phyloP scores from a whole-genome alignment of 208 protist species.

The Zelonia costaricensis region DNA sequence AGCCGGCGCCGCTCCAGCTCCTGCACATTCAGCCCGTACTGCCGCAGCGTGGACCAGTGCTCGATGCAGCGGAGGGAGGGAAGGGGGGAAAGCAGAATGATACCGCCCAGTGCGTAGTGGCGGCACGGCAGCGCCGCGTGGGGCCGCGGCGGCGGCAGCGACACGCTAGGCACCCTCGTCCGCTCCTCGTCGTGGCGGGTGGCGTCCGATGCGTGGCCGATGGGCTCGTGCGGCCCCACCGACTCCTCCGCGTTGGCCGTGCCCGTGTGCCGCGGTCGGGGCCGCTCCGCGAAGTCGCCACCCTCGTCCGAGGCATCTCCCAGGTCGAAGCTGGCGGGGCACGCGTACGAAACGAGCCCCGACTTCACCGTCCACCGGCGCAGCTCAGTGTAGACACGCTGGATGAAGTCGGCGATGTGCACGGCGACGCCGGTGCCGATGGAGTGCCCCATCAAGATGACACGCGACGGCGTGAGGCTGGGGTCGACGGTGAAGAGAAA shows the following conservation, averaged over 20 bases:
- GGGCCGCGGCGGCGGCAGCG: not conserved
- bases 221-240: too few relatives aligned
- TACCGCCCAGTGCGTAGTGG: constrained; percentile 42
- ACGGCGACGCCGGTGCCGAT: constrained; percentile 45
- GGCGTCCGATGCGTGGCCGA: too few relatives aligned
- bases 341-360: constrained; percentile 16
- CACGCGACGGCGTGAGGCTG: constrained; percentile 36
- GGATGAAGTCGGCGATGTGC: constrained; percentile 37
- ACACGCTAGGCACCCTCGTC: too few relatives aligned
- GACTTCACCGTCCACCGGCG: constrained; percentile 9
- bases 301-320: not conserved
- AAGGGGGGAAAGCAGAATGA: constrained; percentile 43
- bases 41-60: constrained; percentile 20
- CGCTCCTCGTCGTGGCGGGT: too few relatives aligned
- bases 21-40: constrained; percentile 23
- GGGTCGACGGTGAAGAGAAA: constrained; percentile 40
- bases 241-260: too few relatives aligned
- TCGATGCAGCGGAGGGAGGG: constrained; percentile 40
- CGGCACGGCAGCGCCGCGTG: constrained; percentile 14
- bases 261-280: not conserved
- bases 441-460: constrained; percentile 53
- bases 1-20: constrained; percentile 35
- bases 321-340: not conserved
- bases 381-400: constrained; percentile 26
- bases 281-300: not conserved